These are phyloP conservation scores for Stemphylium vesicarium DNA, from an alignment of 2,329 filamentous ascomycete species.

Conservation along the genomic window DNA sequence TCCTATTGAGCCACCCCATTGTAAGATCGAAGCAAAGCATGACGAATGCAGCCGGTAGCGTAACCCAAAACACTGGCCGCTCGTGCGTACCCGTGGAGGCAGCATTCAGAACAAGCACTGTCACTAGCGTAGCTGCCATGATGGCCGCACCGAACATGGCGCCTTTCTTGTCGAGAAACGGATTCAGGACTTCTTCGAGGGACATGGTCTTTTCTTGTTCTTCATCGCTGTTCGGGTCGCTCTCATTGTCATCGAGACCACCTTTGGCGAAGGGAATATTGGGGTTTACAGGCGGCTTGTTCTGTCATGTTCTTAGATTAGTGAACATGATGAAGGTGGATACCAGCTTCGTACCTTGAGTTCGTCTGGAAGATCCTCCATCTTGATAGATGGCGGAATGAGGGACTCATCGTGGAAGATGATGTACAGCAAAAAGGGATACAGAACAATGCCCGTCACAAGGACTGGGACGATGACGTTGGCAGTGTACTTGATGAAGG, in stretches of 20 bases:
- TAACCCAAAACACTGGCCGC: constrained; percentile 71
- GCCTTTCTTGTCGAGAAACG: constrained; percentile 71
- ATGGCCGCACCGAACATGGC: constrained; percentile 69
- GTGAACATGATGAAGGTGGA: background rate
- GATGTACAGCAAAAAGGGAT: constrained; percentile 73
- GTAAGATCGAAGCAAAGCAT: constrained; percentile 72
- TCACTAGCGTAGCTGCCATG: constrained; percentile 71
- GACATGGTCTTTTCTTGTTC: constrained; percentile 60
- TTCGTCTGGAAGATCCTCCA: constrained; percentile 70
- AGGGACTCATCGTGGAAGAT: constrained; percentile 69
- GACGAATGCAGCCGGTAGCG: constrained; percentile 69
- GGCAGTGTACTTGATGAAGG: constrained; percentile 75
- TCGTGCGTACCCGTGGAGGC: constrained; percentile 58
- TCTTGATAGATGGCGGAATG: constrained; percentile 69
- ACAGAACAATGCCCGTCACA: constrained; percentile 70
- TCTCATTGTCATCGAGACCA: constrained; percentile 60
- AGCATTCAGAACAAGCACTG: constrained; percentile 70
- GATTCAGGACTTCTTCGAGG: constrained; percentile 77
- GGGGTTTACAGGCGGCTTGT: constrained; percentile 69
- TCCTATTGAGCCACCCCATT: constrained; percentile 67
- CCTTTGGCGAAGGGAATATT: constrained; percentile 72
- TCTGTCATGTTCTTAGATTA: constrained; percentile 12
- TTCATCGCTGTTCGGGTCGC: constrained; percentile 54
- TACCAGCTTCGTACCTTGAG: constrained; percentile 42
- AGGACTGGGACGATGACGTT: constrained; percentile 78